Base-by-base conservation (phyloP, 805 yeast genomes). In the Saturnispora dispora region DNA sequence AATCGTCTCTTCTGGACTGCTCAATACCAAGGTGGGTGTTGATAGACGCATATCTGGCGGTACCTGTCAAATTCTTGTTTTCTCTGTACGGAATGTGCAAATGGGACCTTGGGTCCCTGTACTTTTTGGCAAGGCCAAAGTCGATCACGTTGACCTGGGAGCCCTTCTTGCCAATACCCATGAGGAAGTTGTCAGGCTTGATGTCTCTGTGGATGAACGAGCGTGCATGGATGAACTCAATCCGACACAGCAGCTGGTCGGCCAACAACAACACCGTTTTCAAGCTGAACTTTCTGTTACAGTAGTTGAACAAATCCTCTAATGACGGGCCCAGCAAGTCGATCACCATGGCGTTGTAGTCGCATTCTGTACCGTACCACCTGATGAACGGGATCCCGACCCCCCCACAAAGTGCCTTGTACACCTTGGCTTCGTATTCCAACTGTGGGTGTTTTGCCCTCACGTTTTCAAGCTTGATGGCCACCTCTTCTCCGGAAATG, bases 1-100 rank as follows among this genome's bases (percentile, higher is more conserved):
- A 77, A 68, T 91, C 99, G 70, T 91, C 99, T 67, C 99, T 81
- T 73, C 99, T 82, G 60, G 89, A 82, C 71, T 91, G 99, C 68
- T 91, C 99, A 60, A 91, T 86, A 51, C 99, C 99, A 67, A 93
- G 74, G 71, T 91, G 99, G 35, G 99, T 91, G 70, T 90, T 91
- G 60, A 93, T 84, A 53, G 89, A 80, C 48, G 97, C 97, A 68
- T 91, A 93, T 64, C 99, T 82, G 17, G 98, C 98, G 25, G 99
- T 91, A 63, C 99, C 99, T 15, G 97, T 91, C 62, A 91, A 79
- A 63, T 91, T 89, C 70, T 93, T 91, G 71, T 91, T 90, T 72
- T 91, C 98, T 58, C 96, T 80, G 70, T 91, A 93, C 11, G 97
- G 96, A 53, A 93, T 93, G 68, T 91, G 99, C 60, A 88, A 75